Evolutionary conservation across 345 rosid species (phyloP).

Genomic region (Gossypium arboreum): DNA sequence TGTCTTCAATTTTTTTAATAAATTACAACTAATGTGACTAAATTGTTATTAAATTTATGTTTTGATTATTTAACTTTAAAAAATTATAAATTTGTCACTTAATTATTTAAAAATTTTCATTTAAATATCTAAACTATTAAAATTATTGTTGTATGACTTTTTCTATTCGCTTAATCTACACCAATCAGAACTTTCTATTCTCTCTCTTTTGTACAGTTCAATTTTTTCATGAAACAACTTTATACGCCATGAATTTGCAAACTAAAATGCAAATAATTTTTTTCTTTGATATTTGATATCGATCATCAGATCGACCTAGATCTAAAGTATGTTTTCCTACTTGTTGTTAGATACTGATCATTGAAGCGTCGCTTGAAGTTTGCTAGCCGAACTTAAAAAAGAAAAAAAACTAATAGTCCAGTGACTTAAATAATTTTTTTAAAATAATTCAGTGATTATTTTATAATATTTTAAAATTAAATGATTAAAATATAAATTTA

Average conservation of each 20-base stretch:
- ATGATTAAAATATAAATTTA: too few relatives aligned
- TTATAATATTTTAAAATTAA: fast-evolving
- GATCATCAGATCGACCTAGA: too few relatives aligned
- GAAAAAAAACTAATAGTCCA: too few relatives aligned
- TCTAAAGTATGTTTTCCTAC: fast-evolving
- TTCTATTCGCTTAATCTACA: fast-evolving
- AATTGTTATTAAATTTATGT: too few relatives aligned
- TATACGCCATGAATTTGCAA: fast-evolving
- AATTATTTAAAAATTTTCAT: fast-evolving
- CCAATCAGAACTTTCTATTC: fast-evolving
- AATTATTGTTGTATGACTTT: fast-evolving
- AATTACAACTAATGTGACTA: too few relatives aligned
- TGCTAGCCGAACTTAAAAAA: too few relatives aligned
- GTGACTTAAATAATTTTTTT: fast-evolving
- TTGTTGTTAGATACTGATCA: too few relatives aligned
- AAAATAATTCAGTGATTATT: fast-evolving
- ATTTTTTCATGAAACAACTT: too few relatives aligned
- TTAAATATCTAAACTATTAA: too few relatives aligned
- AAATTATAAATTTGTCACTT: too few relatives aligned
- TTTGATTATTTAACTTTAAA: too few relatives aligned
- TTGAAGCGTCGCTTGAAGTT: fast-evolving
- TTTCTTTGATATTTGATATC: too few relatives aligned
- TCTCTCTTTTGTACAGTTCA: fast-evolving
- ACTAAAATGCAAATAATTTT: fast-evolving
- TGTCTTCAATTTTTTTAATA: neutral